phyloP scores from a whole-genome alignment of 179 eudicot genomes.

The Spinacia oleracea region DNA sequence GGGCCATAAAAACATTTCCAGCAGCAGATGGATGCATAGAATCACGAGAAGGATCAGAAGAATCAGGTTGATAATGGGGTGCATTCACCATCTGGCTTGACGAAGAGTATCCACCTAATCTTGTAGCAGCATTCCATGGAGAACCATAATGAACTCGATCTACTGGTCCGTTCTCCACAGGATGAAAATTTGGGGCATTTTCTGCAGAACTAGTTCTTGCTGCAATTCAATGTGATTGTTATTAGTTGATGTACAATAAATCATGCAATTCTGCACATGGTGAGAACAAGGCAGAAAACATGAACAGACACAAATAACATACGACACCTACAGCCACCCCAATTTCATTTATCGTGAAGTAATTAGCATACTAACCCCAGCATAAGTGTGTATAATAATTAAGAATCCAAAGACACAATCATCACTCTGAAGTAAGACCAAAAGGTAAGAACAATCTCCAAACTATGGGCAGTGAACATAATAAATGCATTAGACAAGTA shows the following conservation, averaged over 20 bases:
- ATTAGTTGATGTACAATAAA: neutral
- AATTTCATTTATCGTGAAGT: neutral
- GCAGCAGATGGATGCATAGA: slow-evolving; percentile 49
- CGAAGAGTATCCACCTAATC: slow-evolving; percentile 48
- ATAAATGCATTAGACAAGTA: neutral
- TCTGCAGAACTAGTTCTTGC: slow-evolving; percentile 53
- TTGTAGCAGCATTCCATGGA: slow-evolving; percentile 58
- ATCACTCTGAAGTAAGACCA: neutral
- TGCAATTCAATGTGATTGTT: slow-evolving; percentile 30
- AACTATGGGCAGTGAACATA: neutral
- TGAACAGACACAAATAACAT: neutral
- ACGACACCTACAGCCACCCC: neutral
- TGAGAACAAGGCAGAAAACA: slow-evolving; percentile 2
- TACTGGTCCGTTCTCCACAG: slow-evolving; percentile 52
- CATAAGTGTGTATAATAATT: neutral
- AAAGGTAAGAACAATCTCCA: neutral
- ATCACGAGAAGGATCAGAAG: slow-evolving; percentile 50
- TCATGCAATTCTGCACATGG: neutral
- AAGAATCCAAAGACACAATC: neutral
- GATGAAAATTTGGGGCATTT: slow-evolving; percentile 51
- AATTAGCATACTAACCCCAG: neutral
- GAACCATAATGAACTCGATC: slow-evolving; percentile 51
- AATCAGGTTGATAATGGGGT: slow-evolving; percentile 54
- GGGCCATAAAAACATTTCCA: slow-evolving; percentile 42
- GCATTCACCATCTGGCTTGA: slow-evolving; percentile 47